Percentiles rank a stretch among this genome's conserved stretches.
Evolutionary conservation across 139 green algal species (phyloP).

Genomic region (Helicosporidium sp.): DNA sequence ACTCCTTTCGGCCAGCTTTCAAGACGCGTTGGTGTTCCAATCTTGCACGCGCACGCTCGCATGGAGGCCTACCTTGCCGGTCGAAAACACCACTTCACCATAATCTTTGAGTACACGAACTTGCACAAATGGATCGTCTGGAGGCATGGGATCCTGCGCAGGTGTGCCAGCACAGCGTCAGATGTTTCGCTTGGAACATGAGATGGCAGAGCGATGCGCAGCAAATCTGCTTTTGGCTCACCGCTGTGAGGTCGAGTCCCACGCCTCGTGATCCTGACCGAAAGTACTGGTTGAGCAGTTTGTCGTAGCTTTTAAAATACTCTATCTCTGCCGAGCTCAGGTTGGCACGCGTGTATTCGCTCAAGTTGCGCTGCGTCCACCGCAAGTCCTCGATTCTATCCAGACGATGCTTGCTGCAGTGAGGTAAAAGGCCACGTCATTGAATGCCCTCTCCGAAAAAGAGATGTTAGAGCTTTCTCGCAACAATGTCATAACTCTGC

Average conservation of each 20-base stretch:
- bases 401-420: conserved; percentile 22
- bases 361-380: conserved; percentile 26
- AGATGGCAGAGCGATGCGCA: too few species aligned
- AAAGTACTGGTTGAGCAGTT: conserved; percentile 28
- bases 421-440: too few species aligned
- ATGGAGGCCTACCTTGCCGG: conserved; percentile 18
- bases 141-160: conserved; percentile 23
- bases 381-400: conserved; percentile 25
- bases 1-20: too few species aligned
- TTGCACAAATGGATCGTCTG: conserved; percentile 29
- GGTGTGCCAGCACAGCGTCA: background rate
- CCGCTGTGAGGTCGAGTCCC: conserved; percentile 27
- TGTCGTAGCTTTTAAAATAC: conserved; percentile 17
- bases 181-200: too few species aligned
- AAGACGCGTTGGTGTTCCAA: too few species aligned
- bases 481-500: too few species aligned
- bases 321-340: conserved; percentile 25
- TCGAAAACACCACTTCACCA: conserved; percentile 24
- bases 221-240: conserved; percentile 8
- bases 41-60: too few species aligned
- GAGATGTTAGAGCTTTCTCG: too few species aligned
- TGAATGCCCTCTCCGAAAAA: too few species aligned
- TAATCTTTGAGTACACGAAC: conserved; percentile 31
- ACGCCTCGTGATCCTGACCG: conserved; percentile 15
- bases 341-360: conserved; percentile 17